phyloP scores from a whole-genome alignment of 495 filamentous ascomycete genomes.

The Chlorociboria aeruginascens region DNA sequence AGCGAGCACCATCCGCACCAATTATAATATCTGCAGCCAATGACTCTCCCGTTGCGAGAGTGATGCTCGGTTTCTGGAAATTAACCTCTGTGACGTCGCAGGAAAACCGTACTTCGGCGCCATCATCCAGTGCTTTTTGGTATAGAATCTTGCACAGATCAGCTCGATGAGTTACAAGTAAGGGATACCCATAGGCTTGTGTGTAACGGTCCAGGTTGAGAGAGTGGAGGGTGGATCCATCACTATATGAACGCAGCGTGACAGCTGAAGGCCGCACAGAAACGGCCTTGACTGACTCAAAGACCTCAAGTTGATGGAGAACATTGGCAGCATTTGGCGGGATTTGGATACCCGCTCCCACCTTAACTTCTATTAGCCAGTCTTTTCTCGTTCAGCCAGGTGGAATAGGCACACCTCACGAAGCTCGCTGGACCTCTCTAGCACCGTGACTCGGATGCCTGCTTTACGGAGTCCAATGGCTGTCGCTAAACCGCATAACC shows the following conservation, averaged over 20 bases:
- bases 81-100: constrained; percentile 26
- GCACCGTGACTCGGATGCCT: constrained; percentile 47
- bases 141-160: constrained; percentile 41
- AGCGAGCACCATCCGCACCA: constrained; percentile 45
- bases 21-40: constrained; percentile 39
- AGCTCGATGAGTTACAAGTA: constrained; percentile 44
- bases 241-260: constrained; percentile 29
- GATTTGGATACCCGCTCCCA: constrained; percentile 48
- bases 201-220: constrained; percentile 29
- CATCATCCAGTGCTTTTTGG: constrained; percentile 36
- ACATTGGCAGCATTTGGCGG: constrained; percentile 40
- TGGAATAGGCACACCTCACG: constrained; percentile 29
- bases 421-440: constrained; percentile 47
- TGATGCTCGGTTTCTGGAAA: constrained; percentile 20
- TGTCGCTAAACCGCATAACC: constrained; percentile 50
- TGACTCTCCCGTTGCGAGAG: constrained; percentile 20
- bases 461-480: constrained; percentile 45
- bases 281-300: constrained; percentile 19
- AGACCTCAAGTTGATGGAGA: constrained; percentile 29
- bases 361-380: constrained; percentile 17
- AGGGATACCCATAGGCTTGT: constrained; percentile 35
- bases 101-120: constrained; percentile 33
- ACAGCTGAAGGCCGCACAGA: constrained; percentile 24
- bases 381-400: not conserved
- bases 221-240: constrained; percentile 26